Base-by-base conservation (phyloP, 768 basidiomycete species). In the Inosperma sp. region DNA sequence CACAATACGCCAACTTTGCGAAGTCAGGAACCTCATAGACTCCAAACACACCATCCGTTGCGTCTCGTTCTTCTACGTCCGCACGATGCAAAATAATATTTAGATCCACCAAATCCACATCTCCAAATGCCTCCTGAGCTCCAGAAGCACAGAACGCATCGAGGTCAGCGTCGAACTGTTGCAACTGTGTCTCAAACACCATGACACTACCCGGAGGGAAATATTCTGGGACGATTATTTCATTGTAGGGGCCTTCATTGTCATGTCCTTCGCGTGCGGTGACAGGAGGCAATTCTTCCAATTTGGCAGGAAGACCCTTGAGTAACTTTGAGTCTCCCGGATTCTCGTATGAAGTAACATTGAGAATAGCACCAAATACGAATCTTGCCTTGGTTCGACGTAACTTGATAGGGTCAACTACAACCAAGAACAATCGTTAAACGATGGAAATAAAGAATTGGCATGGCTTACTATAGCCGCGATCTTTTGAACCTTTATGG, bases 191-290 rank as follows among this genome's bases (percentile, higher is more conserved):
- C 62, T 85, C 82, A 62, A 97, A 97, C 16, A 99, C 59, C 86
- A 97, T 84, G 61, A 98, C 81, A 53, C 89, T 92, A 8, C 95
- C 95, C 0, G 95, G 93, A n/a, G 94, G 93, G 70, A 98, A 99
- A 59, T 75, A 72, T 30, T 93, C 85, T 0, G 96, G 96, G 2
- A 96, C 81, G 16, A 78, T 60, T 52, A 98, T 82, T 64, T 93
- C 88, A 17, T 85, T 79, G 66, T 76, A 90, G 0, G 83, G 77
- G 2, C 86, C 86, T 52, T 82, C 81, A 25, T 58, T 64, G 57
- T 89, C 88, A n/a, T 74, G 64, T 3, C 82, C 81, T 48, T 83
- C 79, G 4, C 76, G 71, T n/a, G 80, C 75, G 2, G 72, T 66
- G 16, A 90, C 78, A 3, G 78, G 66, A 0, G 75, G 62, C 60